Conservation (phyloP, 306 rosid genomes). For the Cicer judaicum region DNA sequence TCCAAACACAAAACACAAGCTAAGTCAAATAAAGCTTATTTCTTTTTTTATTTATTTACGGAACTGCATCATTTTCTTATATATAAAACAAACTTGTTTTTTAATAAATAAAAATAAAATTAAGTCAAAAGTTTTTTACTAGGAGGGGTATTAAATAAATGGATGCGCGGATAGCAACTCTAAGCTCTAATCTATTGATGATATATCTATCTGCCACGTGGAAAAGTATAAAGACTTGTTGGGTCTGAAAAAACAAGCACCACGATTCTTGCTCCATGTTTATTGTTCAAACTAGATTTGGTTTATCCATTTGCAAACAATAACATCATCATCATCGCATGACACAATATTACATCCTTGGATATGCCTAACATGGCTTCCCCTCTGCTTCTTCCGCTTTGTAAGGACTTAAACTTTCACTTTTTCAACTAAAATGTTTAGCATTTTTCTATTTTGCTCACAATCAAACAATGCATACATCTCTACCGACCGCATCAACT, state of each 20-base stretch:
- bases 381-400: constrained; percentile 62
- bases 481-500: too few relatives aligned
- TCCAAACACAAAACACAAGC: too few relatives aligned
- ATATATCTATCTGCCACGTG: constrained; percentile 33
- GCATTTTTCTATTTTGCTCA: background rate
- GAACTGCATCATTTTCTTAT: too few relatives aligned
- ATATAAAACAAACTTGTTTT: too few relatives aligned
- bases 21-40: too few relatives aligned
- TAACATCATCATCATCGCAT: constrained; percentile 20
- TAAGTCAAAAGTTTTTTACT: background rate
- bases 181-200: background rate
- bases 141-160: background rate
- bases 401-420: constrained; percentile 46
- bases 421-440: too few relatives aligned
- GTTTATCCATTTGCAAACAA: constrained; percentile 65
- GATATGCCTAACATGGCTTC: constrained; percentile 59
- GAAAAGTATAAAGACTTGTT: constrained; percentile 12
- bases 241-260: constrained; percentile 8
- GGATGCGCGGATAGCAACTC: background rate
- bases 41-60: too few relatives aligned
- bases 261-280: constrained; percentile 6
- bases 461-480: background rate
- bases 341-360: constrained; percentile 27
- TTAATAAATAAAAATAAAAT: too few relatives aligned
- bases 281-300: constrained; percentile 48